phyloP scores from a whole-genome alignment of 73 alveolate species.

The Effrenium voratum region DNA sequence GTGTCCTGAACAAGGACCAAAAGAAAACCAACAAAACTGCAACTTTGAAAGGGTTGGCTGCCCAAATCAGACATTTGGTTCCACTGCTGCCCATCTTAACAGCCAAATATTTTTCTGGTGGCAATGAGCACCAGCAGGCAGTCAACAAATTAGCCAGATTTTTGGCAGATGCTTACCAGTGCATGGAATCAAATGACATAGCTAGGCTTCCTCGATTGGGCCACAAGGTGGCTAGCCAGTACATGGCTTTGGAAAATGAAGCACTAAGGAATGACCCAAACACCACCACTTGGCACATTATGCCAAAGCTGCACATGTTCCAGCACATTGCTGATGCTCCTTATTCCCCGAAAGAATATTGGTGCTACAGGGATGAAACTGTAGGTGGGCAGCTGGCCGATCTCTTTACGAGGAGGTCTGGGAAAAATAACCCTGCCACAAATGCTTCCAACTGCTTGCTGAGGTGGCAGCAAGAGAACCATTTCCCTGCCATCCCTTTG shows the following conservation, averaged over 20 bases:
- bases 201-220: neutral
- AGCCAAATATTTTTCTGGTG: neutral
- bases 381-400: neutral
- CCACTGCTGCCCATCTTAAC: constrained; percentile 17
- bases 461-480: neutral
- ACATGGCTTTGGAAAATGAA: constrained; percentile 39
- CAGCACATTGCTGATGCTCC: neutral
- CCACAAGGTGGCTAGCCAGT: constrained; percentile 60
- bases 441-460: neutral
- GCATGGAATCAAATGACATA: neutral
- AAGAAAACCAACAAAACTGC: neutral
- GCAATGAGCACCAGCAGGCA: neutral
- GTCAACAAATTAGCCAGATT: constrained; percentile 10
- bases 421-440: neutral
- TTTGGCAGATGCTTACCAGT: neutral
- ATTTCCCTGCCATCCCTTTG: neutral
- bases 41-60: constrained; percentile 6
- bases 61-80: neutral
- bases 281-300: neutral
- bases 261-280: neutral
- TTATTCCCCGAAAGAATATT: neutral
- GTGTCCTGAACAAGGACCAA: neutral
- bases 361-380: constrained; percentile 39
- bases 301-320: constrained; percentile 29
- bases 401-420: neutral